Conservation (phyloP, 805 yeast species). For the Ogataea kodamae region DNA sequence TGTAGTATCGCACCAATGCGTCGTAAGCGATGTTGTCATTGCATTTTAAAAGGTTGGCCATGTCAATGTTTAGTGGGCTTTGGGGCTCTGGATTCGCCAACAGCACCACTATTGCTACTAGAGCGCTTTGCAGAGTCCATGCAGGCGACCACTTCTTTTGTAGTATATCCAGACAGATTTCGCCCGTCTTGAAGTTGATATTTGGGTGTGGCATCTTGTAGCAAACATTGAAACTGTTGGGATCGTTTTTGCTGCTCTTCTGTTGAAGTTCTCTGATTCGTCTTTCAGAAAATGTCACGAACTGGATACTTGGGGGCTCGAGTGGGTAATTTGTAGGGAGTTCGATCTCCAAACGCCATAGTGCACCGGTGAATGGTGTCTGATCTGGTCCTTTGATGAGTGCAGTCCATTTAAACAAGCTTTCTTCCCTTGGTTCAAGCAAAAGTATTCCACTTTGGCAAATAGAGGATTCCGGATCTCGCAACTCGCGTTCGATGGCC, state of each 20-base stretch:
- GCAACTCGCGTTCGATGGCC: conserved; percentile 29
- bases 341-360: conserved; percentile 46
- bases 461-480: conserved; percentile 18
- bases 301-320: conserved; percentile 53
- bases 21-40: conserved; percentile 44
- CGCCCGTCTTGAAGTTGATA: conserved; percentile 53
- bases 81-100: conserved; percentile 66
- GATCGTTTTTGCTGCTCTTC: not conserved
- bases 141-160: conserved; percentile 69
- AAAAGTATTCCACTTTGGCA: conserved; percentile 33
- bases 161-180: conserved; percentile 66
- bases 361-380: conserved; percentile 50
- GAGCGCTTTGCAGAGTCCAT: conserved; percentile 55
- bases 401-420: conserved; percentile 50
- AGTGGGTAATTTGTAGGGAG: conserved; percentile 53
- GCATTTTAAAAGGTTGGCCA: conserved; percentile 54
- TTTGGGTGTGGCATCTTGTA: conserved; percentile 46
- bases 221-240: conserved; percentile 12
- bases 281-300: conserved; percentile 27
- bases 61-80: conserved; percentile 67
- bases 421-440: conserved; percentile 41
- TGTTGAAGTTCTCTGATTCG: conserved; percentile 8
- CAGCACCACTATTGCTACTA: conserved; percentile 55
- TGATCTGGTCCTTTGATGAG: conserved; percentile 48
- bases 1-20: conserved; percentile 40